Conservation (phyloP, 805 yeast genomes). For the Candida insectorum region DNA sequence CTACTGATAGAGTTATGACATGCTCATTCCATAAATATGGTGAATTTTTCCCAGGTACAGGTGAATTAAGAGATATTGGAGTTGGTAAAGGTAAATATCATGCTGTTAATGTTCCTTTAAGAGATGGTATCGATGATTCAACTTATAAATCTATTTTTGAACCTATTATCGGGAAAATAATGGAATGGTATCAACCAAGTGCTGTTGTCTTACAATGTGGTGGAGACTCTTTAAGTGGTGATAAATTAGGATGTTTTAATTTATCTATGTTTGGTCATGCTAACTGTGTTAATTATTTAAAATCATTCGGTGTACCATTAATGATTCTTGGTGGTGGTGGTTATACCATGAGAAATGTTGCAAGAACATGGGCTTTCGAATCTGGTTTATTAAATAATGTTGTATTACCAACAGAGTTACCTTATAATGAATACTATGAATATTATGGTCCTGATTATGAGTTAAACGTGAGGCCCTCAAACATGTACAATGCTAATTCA, state of each 20-base stretch:
- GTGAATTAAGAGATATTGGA: slow-evolving; percentile 87
- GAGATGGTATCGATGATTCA: slow-evolving; percentile 95
- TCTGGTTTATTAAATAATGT: slow-evolving; percentile 84
- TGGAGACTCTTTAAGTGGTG: slow-evolving; percentile 95
- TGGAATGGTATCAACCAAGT: slow-evolving; percentile 90
- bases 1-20: slow-evolving; percentile 95
- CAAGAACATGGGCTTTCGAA: slow-evolving; percentile 93
- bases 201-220: slow-evolving; percentile 98
- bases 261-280: slow-evolving; percentile 93
- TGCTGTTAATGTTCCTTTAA: slow-evolving; percentile 85
- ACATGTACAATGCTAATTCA: slow-evolving; percentile 94
- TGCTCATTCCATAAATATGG: slow-evolving; percentile 96
- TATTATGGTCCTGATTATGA: slow-evolving; percentile 97
- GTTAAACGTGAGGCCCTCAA: slow-evolving; percentile 89
- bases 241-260: slow-evolving; percentile 93
- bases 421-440: slow-evolving; percentile 95
- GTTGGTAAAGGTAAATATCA: slow-evolving; percentile 88
- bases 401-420: slow-evolving; percentile 71
- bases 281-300: slow-evolving; percentile 86
- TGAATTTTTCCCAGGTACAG: slow-evolving; percentile 97
- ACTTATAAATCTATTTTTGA: slow-evolving; percentile 82
- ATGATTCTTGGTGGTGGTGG: slow-evolving; percentile 98
- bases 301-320: slow-evolving; percentile 81
- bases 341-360: slow-evolving; percentile 94
- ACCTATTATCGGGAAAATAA: slow-evolving; percentile 74